phyloP scores from a whole-genome alignment of 805 yeast species.

The Candida gorgasii region DNA sequence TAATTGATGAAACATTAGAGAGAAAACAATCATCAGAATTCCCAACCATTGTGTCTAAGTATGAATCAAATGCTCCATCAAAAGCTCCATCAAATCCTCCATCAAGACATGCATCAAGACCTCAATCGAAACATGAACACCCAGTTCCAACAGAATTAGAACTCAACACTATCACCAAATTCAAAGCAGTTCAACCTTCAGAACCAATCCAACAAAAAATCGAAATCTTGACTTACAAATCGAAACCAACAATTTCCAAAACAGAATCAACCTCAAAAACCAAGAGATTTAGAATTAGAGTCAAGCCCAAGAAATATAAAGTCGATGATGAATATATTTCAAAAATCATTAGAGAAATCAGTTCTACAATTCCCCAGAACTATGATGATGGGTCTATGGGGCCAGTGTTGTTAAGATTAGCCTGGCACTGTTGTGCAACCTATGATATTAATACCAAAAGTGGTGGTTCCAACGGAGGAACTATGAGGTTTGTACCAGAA shows the following conservation, averaged over 20 bases:
- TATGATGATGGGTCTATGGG: constrained; percentile 74
- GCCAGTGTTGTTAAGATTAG: constrained; percentile 74
- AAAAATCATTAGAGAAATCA: constrained; percentile 36
- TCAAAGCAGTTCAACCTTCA: constrained; percentile 15
- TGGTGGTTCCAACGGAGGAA: constrained; percentile 73
- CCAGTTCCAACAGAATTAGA: too few relatives aligned
- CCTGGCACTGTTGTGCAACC: constrained; percentile 90
- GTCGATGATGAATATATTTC: constrained; percentile 9
- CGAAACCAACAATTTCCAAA: constrained; percentile 6
- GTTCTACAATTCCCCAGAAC: constrained; percentile 30
- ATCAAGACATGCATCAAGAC: background rate
- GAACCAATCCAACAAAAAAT: constrained; percentile 14
- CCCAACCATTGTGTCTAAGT: too few relatives aligned
- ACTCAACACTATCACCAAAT: too few relatives aligned
- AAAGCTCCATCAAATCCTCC: background rate
- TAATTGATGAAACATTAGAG: too few relatives aligned
- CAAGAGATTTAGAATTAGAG: constrained; percentile 4
- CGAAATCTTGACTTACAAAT: constrained; percentile 5
- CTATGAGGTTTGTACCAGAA: constrained; percentile 44
- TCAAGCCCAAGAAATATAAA: constrained; percentile 1
- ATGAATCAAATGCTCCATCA: too few relatives aligned
- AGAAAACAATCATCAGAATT: too few relatives aligned
- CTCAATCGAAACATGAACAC: background rate
- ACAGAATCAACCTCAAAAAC: constrained; percentile 3
- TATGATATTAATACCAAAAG: constrained; percentile 54